Conservation (phyloP, 805 yeast genomes). For the Saccharomycopsis vini region DNA sequence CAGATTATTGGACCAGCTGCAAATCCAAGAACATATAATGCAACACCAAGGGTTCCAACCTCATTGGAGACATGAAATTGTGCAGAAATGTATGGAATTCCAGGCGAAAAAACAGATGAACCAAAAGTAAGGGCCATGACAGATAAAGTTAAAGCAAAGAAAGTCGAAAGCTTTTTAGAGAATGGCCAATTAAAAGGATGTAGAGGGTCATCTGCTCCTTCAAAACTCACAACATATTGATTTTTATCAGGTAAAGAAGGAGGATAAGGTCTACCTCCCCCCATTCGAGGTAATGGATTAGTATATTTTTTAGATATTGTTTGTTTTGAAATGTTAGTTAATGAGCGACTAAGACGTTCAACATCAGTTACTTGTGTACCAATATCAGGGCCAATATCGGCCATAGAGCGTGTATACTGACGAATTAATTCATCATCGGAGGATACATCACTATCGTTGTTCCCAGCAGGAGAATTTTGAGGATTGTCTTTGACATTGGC, state of each 20-base stretch:
- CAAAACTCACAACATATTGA: slow-evolving; percentile 58
- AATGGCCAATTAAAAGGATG: slow-evolving; percentile 76
- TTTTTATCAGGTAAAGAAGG: slow-evolving; percentile 47
- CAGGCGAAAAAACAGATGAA: slow-evolving; percentile 73
- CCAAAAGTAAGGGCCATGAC: slow-evolving; percentile 60
- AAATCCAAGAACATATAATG: slow-evolving; percentile 84
- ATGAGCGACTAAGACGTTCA: slow-evolving; percentile 32
- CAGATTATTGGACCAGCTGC: slow-evolving; percentile 87
- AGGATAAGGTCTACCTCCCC: slow-evolving; percentile 56
- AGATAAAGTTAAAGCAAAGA: slow-evolving; percentile 37
- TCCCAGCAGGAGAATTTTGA: background rate
- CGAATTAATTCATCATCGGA: slow-evolving; percentile 4
- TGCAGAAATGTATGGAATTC: slow-evolving; percentile 37
- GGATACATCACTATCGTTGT: background rate
- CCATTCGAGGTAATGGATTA: slow-evolving; percentile 51
- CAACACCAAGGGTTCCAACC: slow-evolving; percentile 67
- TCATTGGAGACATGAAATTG: slow-evolving; percentile 53
- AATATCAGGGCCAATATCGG: slow-evolving; percentile 11
- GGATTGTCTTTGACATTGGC: background rate
- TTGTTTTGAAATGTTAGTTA: slow-evolving; percentile 31
- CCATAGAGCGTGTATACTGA: slow-evolving; percentile 3
- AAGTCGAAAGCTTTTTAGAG: slow-evolving; percentile 35
- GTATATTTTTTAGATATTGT: slow-evolving; percentile 26
- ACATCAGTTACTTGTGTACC: slow-evolving; percentile 23
- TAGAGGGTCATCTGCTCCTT: slow-evolving; percentile 70